Base-by-base conservation (phyloP, 345 rosid species). In the Hibiscus tridactylites region DNA sequence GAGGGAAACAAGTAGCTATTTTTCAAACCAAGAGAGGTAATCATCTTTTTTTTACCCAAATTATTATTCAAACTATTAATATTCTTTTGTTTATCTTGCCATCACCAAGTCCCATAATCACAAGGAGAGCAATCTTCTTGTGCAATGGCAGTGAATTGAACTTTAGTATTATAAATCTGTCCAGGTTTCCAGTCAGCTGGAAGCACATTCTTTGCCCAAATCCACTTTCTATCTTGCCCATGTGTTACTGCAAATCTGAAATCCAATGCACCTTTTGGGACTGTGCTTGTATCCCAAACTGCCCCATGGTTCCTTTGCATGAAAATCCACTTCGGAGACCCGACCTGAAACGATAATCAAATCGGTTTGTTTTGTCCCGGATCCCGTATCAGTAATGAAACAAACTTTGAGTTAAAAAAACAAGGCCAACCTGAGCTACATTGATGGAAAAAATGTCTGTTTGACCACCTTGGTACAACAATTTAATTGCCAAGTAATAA, bases 111-210 rank as follows among this genome's bases (percentile, higher is more conserved):
- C 24, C 81, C 82, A 7, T 73, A 82, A 39, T 83, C 86, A 56
- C 98, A 91, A 3, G 78, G 83, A 44, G 84, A 46, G 79, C 98
- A 94, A 68, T 90, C 2, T 81, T 94, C 97, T 63, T 88, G 87
- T 12, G 97, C 99, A 71, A 92, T 87, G 37, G 92, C 97, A 29
- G 65, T 73, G 31, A 95, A 85, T 90, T 44, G 97, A 31, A 92
- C 76, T 15, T 93, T 96, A 0, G 97, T 46, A 66, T 92, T 92
- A 66, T 95, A 91, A 1, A 72, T 44, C 49, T 39, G 75, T 0
- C 97, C 97, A 8, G 75, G 12, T 71, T 83, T 82, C 97, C 97
- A 44, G 12, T 44, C 82, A 0, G 78, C 87, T 0, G 98, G 97
- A 63, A 94, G 92, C 46, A 42, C 95, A n/a, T 63, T 83, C 74